Evolutionary conservation across 1,139 yeast genomes (phyloP).

Genomic region (Debaryomyces psychrophilus): DNA sequence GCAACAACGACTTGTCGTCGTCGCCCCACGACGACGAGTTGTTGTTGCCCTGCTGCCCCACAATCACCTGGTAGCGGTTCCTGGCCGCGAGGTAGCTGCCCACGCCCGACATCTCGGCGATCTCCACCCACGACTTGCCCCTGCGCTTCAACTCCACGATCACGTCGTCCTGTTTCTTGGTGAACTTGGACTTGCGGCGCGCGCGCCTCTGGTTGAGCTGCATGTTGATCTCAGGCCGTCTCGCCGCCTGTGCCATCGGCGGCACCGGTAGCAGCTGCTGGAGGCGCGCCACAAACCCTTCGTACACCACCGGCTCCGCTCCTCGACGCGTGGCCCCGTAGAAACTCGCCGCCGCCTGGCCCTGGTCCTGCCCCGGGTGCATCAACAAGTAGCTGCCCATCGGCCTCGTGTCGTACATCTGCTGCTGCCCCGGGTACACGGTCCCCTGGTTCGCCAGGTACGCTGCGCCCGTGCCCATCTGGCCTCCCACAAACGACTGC

Average conservation of each 20-base stretch:
- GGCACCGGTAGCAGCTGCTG: slow-evolving; percentile 37
- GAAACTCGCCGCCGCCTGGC: slow-evolving; percentile 2
- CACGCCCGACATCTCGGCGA: slow-evolving; percentile 67
- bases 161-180: slow-evolving; percentile 67
- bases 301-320: slow-evolving; percentile 1
- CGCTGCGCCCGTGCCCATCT: neutral
- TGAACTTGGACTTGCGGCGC: slow-evolving; percentile 22
- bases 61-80: slow-evolving; percentile 76
- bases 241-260: slow-evolving; percentile 37
- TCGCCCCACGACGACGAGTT: slow-evolving; percentile 67
- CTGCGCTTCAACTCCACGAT: slow-evolving; percentile 62
- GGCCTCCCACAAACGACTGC: slow-evolving; percentile 9
- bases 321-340: neutral
- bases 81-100: slow-evolving; percentile 75
- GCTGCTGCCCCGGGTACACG: slow-evolving; percentile 11
- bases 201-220: slow-evolving; percentile 13
- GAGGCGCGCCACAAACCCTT: slow-evolving; percentile 11
- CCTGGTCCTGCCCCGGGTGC: slow-evolving; percentile 9
- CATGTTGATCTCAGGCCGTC: slow-evolving; percentile 33
- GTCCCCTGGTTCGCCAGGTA: slow-evolving; percentile 10
- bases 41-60: slow-evolving; percentile 80
- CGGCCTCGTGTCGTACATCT: slow-evolving; percentile 11
- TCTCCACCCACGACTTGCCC: slow-evolving; percentile 75
- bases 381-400: slow-evolving; percentile 17
- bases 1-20: slow-evolving; percentile 58